Conservation (phyloP, 345 rosid species). For the Murraya koenigii region DNA sequence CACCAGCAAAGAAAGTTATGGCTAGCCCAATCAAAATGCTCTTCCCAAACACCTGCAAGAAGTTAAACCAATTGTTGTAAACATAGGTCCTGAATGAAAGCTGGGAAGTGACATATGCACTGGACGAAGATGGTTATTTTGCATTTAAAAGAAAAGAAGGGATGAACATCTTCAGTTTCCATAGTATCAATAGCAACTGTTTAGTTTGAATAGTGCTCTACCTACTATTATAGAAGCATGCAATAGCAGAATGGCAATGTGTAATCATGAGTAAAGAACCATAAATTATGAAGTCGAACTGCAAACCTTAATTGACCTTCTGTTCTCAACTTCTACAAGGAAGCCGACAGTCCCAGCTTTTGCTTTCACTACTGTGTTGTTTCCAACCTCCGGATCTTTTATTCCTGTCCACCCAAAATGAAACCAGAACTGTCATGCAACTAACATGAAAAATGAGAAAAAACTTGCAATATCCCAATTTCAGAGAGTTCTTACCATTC, state of each 20-base stretch:
- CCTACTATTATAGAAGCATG: not conserved
- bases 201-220: not conserved
- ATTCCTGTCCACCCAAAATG: constrained; percentile 16
- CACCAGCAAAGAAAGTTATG: constrained; percentile 68
- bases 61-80: not conserved
- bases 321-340: constrained; percentile 63
- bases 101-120: not conserved
- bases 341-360: constrained; percentile 56
- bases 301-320: constrained; percentile 70
- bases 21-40: constrained; percentile 53
- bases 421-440: not conserved
- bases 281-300: constrained; percentile 8
- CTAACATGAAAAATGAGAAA: not conserved
- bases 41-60: constrained; percentile 66
- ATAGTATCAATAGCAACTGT: not conserved
- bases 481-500: constrained; percentile 23
- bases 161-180: not conserved
- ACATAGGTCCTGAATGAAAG: not conserved
- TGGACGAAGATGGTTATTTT: not conserved
- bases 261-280: not conserved
- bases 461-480: not conserved
- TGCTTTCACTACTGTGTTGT: constrained; percentile 26
- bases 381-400: constrained; percentile 37
- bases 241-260: not conserved
- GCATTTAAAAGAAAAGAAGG: not conserved